These are phyloP conservation scores for Citrus sinensis DNA, from an alignment of 345 rosid species.

Conservation along the genomic window DNA sequence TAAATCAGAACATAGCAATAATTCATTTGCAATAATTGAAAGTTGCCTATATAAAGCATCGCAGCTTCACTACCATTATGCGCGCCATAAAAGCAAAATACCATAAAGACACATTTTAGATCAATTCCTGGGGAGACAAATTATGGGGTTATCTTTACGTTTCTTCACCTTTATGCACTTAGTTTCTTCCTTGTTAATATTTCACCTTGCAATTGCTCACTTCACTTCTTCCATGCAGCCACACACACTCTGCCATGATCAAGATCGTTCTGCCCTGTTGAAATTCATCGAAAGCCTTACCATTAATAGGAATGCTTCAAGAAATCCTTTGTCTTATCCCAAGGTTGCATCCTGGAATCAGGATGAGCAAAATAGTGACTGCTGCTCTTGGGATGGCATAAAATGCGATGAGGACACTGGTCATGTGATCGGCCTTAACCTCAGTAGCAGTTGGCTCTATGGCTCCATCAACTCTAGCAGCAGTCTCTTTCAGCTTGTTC, in stretches of 20 bases:
- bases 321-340: not conserved
- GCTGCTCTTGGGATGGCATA: constrained; percentile 4
- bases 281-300: not conserved
- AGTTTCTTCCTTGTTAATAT: not conserved
- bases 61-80: not conserved
- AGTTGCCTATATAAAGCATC: too few species aligned
- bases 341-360: not conserved
- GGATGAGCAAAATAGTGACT: not conserved
- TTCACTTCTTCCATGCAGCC: not conserved
- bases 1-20: too few species aligned
- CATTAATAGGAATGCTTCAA: not conserved
- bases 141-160: not conserved
- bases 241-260: not conserved
- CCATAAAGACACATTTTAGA: not conserved
- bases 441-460: not conserved
- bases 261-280: not conserved
- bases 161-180: not conserved
- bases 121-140: not conserved
- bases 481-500: constrained; percentile 6
- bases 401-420: constrained; percentile 1
- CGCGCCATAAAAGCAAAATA: not conserved
- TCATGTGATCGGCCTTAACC: constrained; percentile 3
- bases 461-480: constrained; percentile 2
- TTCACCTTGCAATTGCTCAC: not conserved
- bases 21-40: too few species aligned